These are phyloP conservation scores for Primulina tabacum DNA, from an alignment of 257 asterid species.

Conservation along the genomic window DNA sequence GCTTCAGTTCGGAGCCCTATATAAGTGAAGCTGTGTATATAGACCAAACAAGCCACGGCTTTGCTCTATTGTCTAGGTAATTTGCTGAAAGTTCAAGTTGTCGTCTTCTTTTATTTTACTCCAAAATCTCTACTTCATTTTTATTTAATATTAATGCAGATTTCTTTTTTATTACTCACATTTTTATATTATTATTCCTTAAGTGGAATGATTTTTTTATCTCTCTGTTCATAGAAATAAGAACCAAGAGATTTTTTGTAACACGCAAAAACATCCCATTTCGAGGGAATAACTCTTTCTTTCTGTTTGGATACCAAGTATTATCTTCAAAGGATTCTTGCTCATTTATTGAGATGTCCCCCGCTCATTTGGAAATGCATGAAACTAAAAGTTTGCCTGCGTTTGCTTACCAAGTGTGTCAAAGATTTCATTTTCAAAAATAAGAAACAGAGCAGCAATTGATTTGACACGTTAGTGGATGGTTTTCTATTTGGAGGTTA, in stretches of 20 bases:
- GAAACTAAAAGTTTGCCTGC: too few relatives aligned
- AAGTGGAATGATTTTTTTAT: background rate
- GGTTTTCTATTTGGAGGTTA: too few relatives aligned
- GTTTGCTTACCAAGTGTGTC: too few relatives aligned
- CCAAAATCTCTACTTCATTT: background rate
- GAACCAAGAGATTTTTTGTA: too few relatives aligned
- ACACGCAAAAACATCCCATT: too few relatives aligned
- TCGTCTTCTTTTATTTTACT: background rate
- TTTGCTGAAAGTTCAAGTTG: background rate
- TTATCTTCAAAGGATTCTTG: too few relatives aligned
- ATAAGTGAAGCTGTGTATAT: conserved; percentile 61
- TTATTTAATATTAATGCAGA: background rate
- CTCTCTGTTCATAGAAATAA: background rate
- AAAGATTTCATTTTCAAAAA: too few relatives aligned
- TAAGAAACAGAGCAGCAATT: too few relatives aligned
- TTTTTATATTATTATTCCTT: background rate
- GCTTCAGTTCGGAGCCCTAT: conserved; percentile 91
- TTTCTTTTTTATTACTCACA: too few relatives aligned
- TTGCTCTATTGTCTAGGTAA: conserved; percentile 88
- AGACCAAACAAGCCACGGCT: conserved; percentile 50
- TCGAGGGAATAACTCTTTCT: background rate
- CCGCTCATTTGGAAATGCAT: too few relatives aligned
- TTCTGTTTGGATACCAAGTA: background rate
- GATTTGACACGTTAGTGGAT: too few relatives aligned
- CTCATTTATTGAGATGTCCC: too few relatives aligned